Evolutionary conservation across 2,329 filamentous ascomycete genomes (phyloP), one percentile per base, ranked within the genome.

Genomic region (Incumbomyces delicatus): DNA sequence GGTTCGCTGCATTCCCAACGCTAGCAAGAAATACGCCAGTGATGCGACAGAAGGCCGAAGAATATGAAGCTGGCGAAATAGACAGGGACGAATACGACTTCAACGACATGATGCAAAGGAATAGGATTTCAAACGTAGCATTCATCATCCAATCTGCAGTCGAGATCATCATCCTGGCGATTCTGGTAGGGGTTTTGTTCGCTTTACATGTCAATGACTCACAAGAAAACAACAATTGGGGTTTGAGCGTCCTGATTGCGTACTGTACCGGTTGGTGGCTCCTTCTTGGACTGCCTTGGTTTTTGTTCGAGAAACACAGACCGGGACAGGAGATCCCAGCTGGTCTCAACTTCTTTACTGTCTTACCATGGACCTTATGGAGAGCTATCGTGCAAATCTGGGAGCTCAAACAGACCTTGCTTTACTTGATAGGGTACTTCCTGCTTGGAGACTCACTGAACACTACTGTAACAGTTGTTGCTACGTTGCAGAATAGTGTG

Each of bases 391-490:
- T 63, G 0, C 74, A 82, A 58, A 76, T 84, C 13, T 80, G 77
- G 75, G 73, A 76, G 32, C 63, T 85, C 37, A 80, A 77, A 58
- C 81, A 85, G 63, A 80, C 74, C 51, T 60, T 84, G 22, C 66
- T 82, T 14, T 85, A 84, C 59, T 70, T 85, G 0, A 71, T 78
- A 35, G 78, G 52, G 31, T 30, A 7, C 27, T 39, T 44, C 58
- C 66, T 85, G 1, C 72, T 85, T 0, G 80, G 78, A n/a, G 81
- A 85, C 61, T 80, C 76, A 1, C 67, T 84, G 31, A 84, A 84
- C 60, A 85, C 81, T 0, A 83, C 80, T 0, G 77, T 83, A 4
- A 84, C 81, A 0, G 79, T 85, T 17, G 78, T 85, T 29, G 70
- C 66, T 1, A 84, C 79, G 0, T 62, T 83, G 4, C 81, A 85